Conservation (phyloP, 495 filamentous ascomycete species). For the Talaromyces wortmannii region DNA sequence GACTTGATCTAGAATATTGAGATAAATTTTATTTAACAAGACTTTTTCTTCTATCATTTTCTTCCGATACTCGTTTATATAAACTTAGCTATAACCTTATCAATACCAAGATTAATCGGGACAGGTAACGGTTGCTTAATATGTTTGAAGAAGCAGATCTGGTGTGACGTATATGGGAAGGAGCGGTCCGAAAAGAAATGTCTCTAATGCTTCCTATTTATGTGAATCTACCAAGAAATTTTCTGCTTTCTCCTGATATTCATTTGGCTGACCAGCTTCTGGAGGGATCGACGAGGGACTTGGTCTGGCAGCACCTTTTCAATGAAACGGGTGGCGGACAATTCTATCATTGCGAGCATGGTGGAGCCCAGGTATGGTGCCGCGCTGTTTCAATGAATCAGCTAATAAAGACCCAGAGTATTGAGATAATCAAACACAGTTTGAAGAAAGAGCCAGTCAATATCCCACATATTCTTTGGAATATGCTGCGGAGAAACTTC, state of each 20-base stretch:
- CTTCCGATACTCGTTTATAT: conserved; percentile 1
- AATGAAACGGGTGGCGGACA: background rate
- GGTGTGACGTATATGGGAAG: conserved; percentile 14
- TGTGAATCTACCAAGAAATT: conserved; percentile 12
- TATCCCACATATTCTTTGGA: conserved; percentile 5
- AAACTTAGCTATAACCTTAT: conserved; percentile 16
- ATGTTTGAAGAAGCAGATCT: conserved; percentile 7
- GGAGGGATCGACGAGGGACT: conserved; percentile 1
- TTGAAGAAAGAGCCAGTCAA: conserved; percentile 9
- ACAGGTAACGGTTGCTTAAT: conserved; percentile 10
- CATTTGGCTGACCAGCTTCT: conserved; percentile 7
- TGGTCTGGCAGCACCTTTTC: conserved; percentile 7
- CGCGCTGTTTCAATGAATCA: background rate
- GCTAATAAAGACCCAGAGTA: no score
- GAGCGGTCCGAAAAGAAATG: conserved; percentile 7
- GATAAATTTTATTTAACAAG: conserved; percentile 15
- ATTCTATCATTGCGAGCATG: conserved; percentile 2
- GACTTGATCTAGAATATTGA: conserved; percentile 9
- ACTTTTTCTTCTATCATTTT: conserved; percentile 2
- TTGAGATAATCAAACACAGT: conserved; percentile 5
- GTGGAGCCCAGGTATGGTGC: background rate
- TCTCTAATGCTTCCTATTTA: conserved; percentile 8
- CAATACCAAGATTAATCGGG: conserved; percentile 12
- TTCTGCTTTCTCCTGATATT: conserved; percentile 8
- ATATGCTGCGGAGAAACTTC: background rate